These are phyloP conservation scores for Tolypocladium pustulatum DNA, from an alignment of 2,329 filamentous ascomycete species.

Conservation along the genomic window DNA sequence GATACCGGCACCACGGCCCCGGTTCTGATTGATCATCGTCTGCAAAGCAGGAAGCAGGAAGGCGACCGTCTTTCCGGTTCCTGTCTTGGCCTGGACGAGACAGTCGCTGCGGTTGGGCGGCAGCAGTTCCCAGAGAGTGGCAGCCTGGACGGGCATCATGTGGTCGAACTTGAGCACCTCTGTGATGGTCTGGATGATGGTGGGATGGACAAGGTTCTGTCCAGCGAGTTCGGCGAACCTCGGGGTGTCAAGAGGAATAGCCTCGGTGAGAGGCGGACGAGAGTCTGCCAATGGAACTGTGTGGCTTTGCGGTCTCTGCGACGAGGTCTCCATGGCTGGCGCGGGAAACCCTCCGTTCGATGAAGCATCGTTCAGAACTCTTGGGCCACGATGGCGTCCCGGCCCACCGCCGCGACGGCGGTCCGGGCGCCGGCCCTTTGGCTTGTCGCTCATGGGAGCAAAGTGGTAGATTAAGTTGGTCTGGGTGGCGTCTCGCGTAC, in stretches of 20 bases:
- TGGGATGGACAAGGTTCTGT: constrained; percentile 31
- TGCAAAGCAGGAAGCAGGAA: constrained; percentile 80
- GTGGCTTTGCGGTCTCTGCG: neutral
- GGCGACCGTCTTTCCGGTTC: constrained; percentile 77
- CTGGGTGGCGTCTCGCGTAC: neutral
- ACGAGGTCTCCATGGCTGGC: neutral
- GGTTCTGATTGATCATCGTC: constrained; percentile 48
- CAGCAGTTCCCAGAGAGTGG: constrained; percentile 37
- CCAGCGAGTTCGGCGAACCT: constrained; percentile 33
- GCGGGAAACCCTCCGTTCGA: neutral
- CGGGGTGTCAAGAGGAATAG: constrained; percentile 31
- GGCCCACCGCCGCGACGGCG: neutral
- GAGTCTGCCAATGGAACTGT: neutral
- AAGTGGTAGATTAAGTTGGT: neutral
- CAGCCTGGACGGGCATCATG: constrained; percentile 46
- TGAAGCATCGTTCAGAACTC: neutral
- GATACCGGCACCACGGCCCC: constrained; percentile 27
- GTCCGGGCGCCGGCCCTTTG: neutral
- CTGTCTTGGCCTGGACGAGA: constrained; percentile 76
- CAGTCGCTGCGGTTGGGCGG: constrained; percentile 36
- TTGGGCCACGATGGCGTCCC: neutral
- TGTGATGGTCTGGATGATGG: constrained; percentile 35
- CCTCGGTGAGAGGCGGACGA: constrained; percentile 7
- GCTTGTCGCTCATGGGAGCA: neutral
- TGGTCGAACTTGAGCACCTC: constrained; percentile 37